Conservation (phyloP, 495 filamentous ascomycete species). For the Lasiosphaeris hirsuta region DNA sequence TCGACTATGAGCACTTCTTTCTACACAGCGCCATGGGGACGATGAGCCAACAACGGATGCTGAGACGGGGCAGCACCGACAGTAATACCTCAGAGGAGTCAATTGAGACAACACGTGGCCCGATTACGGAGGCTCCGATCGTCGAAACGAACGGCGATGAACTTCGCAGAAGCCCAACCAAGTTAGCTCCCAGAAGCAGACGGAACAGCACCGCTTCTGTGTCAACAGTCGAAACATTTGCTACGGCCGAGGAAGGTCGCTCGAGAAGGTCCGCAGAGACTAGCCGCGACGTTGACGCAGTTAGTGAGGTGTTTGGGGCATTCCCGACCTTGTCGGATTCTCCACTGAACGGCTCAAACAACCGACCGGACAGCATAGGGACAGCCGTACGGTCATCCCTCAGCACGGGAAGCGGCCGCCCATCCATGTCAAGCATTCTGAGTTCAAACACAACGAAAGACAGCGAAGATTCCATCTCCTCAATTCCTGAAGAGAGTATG, state of each 20-base stretch:
- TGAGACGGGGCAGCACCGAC: constrained; percentile 50
- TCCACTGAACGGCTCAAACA: constrained; percentile 25
- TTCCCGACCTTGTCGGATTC: constrained; percentile 20
- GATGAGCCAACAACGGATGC: constrained; percentile 44
- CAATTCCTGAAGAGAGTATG: constrained; percentile 28
- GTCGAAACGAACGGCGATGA: constrained; percentile 2
- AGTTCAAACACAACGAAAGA: constrained; percentile 10
- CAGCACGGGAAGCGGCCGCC: constrained; percentile 9
- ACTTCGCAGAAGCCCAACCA: neutral
- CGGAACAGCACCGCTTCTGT: constrained; percentile 64
- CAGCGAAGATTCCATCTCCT: constrained; percentile 33
- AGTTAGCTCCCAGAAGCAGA: constrained; percentile 21
- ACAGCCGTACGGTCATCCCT: constrained; percentile 31
- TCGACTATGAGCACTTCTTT: constrained; percentile 96
- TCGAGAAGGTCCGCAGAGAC: constrained; percentile 27
- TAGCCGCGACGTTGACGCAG: constrained; percentile 11
- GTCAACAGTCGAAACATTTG: constrained; percentile 78
- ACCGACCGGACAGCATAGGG: constrained; percentile 22
- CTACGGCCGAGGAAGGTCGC: constrained; percentile 71
- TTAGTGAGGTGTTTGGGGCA: constrained; percentile 12
- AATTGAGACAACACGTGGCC: constrained; percentile 68
- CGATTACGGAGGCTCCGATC: constrained; percentile 19
- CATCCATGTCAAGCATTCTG: constrained; percentile 12
- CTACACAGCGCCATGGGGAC: constrained; percentile 86
- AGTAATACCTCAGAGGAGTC: constrained; percentile 66